Percentiles rank a stretch among this genome's conserved stretches.
Evolutionary conservation across 1,139 yeast genomes (phyloP).

Genomic region (Pichia sp.): DNA sequence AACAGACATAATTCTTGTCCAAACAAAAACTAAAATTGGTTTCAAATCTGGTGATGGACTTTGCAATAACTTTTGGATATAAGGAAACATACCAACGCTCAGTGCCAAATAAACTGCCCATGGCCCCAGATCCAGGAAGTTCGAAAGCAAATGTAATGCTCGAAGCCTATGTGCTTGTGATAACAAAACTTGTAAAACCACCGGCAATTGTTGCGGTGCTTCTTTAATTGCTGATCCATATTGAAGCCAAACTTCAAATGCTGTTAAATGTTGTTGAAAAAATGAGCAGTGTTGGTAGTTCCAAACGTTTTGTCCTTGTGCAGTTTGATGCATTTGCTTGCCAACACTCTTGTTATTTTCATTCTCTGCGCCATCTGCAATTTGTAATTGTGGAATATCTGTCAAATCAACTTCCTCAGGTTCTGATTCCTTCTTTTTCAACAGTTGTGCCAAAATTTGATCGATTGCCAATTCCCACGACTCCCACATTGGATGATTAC

Average conservation of each 20-base stretch:
- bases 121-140: constrained; percentile 89
- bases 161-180: constrained; percentile 92
- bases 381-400: constrained; percentile 25
- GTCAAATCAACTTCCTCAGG: constrained; percentile 20
- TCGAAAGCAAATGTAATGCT: constrained; percentile 76
- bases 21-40: constrained; percentile 88
- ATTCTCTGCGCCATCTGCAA: constrained; percentile 13
- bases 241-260: constrained; percentile 93
- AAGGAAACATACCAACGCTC: constrained; percentile 94
- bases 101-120: constrained; percentile 94
- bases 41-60: constrained; percentile 94
- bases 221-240: constrained; percentile 78
- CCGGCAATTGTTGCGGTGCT: constrained; percentile 94
- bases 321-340: background rate
- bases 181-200: constrained; percentile 81
- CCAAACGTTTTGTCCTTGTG: constrained; percentile 19
- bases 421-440: constrained; percentile 32
- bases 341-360: background rate
- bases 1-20: constrained; percentile 98
- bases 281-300: constrained; percentile 85
- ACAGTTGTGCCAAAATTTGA: constrained; percentile 73
- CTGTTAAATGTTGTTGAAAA: constrained; percentile 92
- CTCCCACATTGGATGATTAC: constrained; percentile 93
- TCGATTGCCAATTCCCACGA: constrained; percentile 98
- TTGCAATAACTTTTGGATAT: constrained; percentile 81